Base-by-base conservation (phyloP, 805 yeast genomes). In the Isabelozyma pseudorhagii region DNA sequence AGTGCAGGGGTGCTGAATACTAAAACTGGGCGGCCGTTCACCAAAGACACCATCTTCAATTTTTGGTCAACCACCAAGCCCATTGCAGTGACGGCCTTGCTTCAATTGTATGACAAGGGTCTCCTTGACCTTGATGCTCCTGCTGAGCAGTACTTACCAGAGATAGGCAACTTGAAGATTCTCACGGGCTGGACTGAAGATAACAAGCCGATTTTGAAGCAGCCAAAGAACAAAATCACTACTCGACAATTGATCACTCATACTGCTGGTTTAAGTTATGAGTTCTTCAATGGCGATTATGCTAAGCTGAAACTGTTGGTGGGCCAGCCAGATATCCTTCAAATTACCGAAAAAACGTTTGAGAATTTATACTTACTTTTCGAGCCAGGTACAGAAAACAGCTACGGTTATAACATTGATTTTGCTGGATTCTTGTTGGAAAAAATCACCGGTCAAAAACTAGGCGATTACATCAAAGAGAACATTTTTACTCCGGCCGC, bases 261-360 rank as follows among this genome's bases (percentile, higher is more conserved):
- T 49, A 71, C 76, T 5, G 61, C 75, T 8, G 77, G 77, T 2
- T 61, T 72, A n/a, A 63, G 64, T 15, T 72, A 72, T 51, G 47
- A 60, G 4, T 67, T 69, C 54, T 66, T 66, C 56, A 52, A 53
- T 52, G 58, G 52, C 3, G 49, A 53, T 2, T 48, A 59, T 27
- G 42, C 41, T 9, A 56, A 57, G 46, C 38, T 48, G 4, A 18
- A 18, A 7, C 39, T 27, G 8, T 14, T 8, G 28, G 42, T 15
- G 8, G 52, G 54, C 7, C 28, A 51, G n/a, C 49, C 54, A 14
- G 36, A 27, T 36, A 17, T 46, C n/a, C 17, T 38, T 11, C 17
- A 42, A 15, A 25, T 36, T 21, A 14, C 52, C 9, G 51, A 54
- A 45, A 50, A 54, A 8, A 54, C 55, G 8, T 50, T 68, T 38